Conservation (phyloP, 352 stramenopile species). For the Pythium periplocum region DNA sequence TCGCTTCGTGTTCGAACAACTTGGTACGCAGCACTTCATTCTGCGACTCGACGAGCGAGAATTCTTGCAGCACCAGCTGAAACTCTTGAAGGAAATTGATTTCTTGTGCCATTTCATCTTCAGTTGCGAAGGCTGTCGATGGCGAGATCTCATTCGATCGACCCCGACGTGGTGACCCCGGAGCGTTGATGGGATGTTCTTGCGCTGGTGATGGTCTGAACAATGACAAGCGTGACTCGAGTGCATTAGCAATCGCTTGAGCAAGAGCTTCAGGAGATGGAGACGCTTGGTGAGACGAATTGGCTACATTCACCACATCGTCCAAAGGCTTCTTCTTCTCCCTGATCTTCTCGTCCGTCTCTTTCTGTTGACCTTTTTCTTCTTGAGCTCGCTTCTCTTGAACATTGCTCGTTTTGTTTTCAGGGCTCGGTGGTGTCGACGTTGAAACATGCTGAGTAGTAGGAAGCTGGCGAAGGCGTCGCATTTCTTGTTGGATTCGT, state of each 20-base stretch:
- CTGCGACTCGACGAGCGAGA: slow-evolving; percentile 34
- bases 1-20: slow-evolving; percentile 42
- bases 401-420: no score
- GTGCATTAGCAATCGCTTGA: slow-evolving; percentile 18
- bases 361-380: no score
- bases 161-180: not conserved
- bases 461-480: no score
- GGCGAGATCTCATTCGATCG: slow-evolving; percentile 5
- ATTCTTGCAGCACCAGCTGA: slow-evolving; percentile 63
- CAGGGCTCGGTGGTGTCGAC: no score
- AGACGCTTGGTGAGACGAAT: not conserved
- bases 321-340: no score
- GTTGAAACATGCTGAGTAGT: no score
- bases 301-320: no score
- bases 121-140: slow-evolving; percentile 34
- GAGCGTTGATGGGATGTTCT: not conserved
- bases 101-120: slow-evolving; percentile 53
- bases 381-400: no score
- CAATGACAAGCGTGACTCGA: slow-evolving; percentile 15
- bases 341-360: no score
- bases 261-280: slow-evolving; percentile 17
- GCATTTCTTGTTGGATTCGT: no score
- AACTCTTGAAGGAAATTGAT: slow-evolving; percentile 60
- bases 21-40: slow-evolving; percentile 44
- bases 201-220: slow-evolving; percentile 5